Base-by-base conservation (phyloP, 208 protist species). In the Entamoeba invadens region DNA sequence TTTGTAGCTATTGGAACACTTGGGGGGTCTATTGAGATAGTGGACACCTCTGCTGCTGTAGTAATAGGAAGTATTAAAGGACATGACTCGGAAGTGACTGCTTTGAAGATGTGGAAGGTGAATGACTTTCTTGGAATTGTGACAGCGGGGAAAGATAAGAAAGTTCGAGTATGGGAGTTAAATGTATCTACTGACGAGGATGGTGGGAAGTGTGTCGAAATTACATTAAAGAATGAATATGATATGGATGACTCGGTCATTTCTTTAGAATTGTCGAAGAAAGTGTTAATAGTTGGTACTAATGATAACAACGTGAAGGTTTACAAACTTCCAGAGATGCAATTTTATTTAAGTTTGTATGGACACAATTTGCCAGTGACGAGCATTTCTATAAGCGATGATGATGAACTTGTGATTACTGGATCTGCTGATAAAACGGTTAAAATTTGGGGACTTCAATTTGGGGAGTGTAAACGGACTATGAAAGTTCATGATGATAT, bases 361-460 rank as follows among this genome's bases (percentile, higher is more conserved):
- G 98, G 98, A 2, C 98, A 99, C 95, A 98, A 98, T 94, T 96
- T 99, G 38, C 98, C 99, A 0, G 97, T 98, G 0, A 97, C 98
- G 45, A 96, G 95, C 10, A 92, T 99, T 25, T 96, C 97, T 94
- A 98, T 99, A 93, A 97, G 96, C 46, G 96, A 96, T 21, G 98
- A 99, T 96, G 96, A 96, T 51, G 97, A 91, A 42, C 92, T 98
- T 0, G 93, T 97, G 3, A 31, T 97, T 3, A 98, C 98, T n/a
- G 98, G 97, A 4, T 97, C 97, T 42, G 98, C 98, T 50, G 99
- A 99, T 96, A 99, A 99, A 96, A 98, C 98, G 91, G 95, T 99
- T 57, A 98, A 99, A 93, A 98, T 99, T 92, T 99, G 98, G 98
- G 98, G 98, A 1, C 97, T 98, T 5, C 97, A 98, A 95, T 98